A percentile compares a stretch with the other conserved stretches of the same genome.
Conservation (phyloP, 2,329 filamentous ascomycete species). For the Penicillium sp. region DNA sequence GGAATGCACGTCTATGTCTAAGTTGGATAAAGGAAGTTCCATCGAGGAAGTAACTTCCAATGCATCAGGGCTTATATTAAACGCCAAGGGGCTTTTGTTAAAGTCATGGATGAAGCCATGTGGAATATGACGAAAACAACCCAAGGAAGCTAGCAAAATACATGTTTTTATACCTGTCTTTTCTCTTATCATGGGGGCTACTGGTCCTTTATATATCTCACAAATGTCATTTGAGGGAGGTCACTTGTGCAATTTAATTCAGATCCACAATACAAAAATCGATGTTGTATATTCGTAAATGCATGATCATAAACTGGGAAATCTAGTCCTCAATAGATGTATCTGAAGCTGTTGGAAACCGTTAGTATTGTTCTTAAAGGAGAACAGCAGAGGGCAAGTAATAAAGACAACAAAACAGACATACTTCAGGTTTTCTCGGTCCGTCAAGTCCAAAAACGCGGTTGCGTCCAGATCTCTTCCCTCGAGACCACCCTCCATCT, state of each 20-base stretch:
- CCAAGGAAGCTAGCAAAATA: too few species aligned
- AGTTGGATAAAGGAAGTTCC: not conserved
- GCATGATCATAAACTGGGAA: not conserved
- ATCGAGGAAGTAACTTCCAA: not conserved
- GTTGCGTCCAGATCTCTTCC: slow-evolving; percentile 50
- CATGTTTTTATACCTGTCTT: too few species aligned
- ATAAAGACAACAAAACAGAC: not conserved
- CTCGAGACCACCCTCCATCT: slow-evolving; percentile 47
- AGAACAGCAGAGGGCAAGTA: not conserved
- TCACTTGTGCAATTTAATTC: too few species aligned
- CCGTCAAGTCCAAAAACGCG: slow-evolving; percentile 55
- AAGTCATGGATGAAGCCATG: too few species aligned
- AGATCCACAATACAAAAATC: too few species aligned
- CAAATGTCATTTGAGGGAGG: too few species aligned
- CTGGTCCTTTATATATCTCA: too few species aligned
- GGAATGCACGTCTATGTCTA: not conserved
- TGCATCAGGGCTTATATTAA: not conserved
- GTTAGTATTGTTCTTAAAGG: not conserved
- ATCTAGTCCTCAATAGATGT: slow-evolving; percentile 12
- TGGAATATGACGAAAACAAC: too few species aligned
- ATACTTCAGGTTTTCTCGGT: slow-evolving; percentile 52
- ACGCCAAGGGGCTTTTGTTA: not conserved
- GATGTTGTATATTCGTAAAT: too few species aligned
- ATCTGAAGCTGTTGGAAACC: slow-evolving; percentile 13
- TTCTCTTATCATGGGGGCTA: too few species aligned